Evolutionary conservation across 2,329 filamentous ascomycete species (phyloP), one percentile per base, ranked within the genome.

Genomic region (Claviceps purpurea): DNA sequence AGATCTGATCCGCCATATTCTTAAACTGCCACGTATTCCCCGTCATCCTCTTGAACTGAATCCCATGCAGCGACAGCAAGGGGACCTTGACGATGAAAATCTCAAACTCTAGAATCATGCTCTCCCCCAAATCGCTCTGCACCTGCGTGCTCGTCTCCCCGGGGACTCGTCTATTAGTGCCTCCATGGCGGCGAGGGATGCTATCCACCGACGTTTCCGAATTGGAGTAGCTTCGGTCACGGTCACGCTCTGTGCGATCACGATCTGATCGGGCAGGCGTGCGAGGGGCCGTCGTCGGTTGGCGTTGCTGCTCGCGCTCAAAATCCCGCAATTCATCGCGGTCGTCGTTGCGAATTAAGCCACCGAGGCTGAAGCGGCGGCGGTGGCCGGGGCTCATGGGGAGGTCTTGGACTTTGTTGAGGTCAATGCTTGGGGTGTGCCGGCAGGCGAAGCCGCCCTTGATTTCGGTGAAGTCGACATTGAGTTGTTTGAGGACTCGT

Each of bases 21-120:
- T 96, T 95, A 72, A 95, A 98, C 68, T 96, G 90, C 90, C 91
- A 97, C 54, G 93, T 97, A 54, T 94, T 91, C 39, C 93, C 91
- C 53, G 87, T 81, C 59, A 97, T 84, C 65, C 93, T 89, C 76
- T 98, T 98, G 74, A 98, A 98, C 67, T 97, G 93, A 56, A 98
- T 90, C 48, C 93, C 93, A 64, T 98, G 91, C 53, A 98, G 71
- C 43, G 86, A 89, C 55, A 98, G 81, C 50, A 98, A 73, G 13
- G 93, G 93, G 26, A 98, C 89, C 70, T 98, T 98, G 65, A 98
- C 93, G 59, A 98, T 93, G 59, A 96, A 83, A 56, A 97, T 95
- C 65, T 98, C 93, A 64, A 97, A 98, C 57, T 87, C 83, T 50
- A 97, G 73, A 41, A 87, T 77, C 77, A 95, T 84, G 67, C 81